These are phyloP conservation scores for Neobulgaria alba DNA, from an alignment of 2,329 filamentous ascomycete genomes.

Conservation along the genomic window DNA sequence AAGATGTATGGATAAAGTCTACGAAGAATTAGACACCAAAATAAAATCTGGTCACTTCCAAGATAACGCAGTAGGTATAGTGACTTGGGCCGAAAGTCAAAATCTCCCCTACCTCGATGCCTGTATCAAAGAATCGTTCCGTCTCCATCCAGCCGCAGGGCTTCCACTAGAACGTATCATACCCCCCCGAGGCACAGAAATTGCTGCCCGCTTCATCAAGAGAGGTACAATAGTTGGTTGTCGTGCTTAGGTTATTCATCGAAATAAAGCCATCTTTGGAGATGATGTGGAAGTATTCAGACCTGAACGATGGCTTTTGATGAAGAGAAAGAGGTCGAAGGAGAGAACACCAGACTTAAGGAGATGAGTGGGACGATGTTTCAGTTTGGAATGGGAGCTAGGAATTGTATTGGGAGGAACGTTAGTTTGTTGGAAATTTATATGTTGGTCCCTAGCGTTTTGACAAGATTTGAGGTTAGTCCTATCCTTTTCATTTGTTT, in stretches of 20 bases:
- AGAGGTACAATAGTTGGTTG: conserved; percentile 68
- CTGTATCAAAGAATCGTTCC: conserved; percentile 69
- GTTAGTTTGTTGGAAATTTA: conserved; percentile 56
- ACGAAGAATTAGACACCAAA: conserved; percentile 54
- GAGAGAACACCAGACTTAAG: conserved; percentile 45
- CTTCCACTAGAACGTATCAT: conserved; percentile 67
- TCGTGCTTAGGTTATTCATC: conserved; percentile 68
- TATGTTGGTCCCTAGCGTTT: conserved; percentile 50
- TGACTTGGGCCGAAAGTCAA: conserved; percentile 62
- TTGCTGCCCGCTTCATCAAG: conserved; percentile 52
- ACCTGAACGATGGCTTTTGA: conserved; percentile 58
- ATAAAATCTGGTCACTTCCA: conserved; percentile 42
- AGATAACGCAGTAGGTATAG: conserved; percentile 47
- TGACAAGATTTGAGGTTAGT: conserved; percentile 55
- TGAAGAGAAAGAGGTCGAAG: conserved; percentile 31
- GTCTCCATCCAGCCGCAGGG: conserved; percentile 65
- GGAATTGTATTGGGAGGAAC: conserved; percentile 64
- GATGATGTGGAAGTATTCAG: conserved; percentile 55
- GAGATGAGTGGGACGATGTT: conserved; percentile 64
- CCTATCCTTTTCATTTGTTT: not conserved
- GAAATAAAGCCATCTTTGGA: conserved; percentile 59
- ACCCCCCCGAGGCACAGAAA: conserved; percentile 53
- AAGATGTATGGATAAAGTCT: conserved; percentile 42
- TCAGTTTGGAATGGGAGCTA: conserved; percentile 63
- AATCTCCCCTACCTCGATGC: conserved; percentile 69